Percentiles rank a stretch among this genome's conserved stretches.
These are phyloP conservation scores for Takashimella tepidaria DNA, from an alignment of 1,284 basidiomycete genomes.

Conservation along the genomic window DNA sequence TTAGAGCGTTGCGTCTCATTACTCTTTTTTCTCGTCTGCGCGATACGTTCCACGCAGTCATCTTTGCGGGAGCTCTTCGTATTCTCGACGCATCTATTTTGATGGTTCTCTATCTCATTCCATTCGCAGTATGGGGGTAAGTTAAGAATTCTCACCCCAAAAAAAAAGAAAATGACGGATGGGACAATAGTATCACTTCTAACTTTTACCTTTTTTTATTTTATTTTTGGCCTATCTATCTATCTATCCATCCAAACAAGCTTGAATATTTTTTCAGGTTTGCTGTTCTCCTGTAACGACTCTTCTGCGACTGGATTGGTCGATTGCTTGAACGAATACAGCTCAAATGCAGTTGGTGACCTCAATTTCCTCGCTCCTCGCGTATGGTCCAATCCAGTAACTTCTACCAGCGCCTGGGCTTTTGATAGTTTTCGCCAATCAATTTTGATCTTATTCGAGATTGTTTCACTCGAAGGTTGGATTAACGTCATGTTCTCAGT, in stretches of 20 bases:
- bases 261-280: slow-evolving; percentile 84
- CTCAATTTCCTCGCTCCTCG: slow-evolving; percentile 70
- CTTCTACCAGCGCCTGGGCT: slow-evolving; percentile 68
- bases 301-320: slow-evolving; percentile 53
- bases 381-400: slow-evolving; percentile 80
- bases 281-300: slow-evolving; percentile 85
- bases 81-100: slow-evolving; percentile 88
- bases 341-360: slow-evolving; percentile 50
- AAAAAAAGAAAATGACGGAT: background rate
- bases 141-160: slow-evolving; percentile 5
- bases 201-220: background rate
- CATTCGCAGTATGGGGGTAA: slow-evolving; percentile 90
- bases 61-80: slow-evolving; percentile 78
- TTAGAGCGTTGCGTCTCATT: slow-evolving; percentile 83
- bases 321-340: slow-evolving; percentile 74
- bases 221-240: too few relatives aligned
- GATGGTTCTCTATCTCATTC: slow-evolving; percentile 93
- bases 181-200: background rate
- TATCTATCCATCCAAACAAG: too few relatives aligned
- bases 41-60: slow-evolving; percentile 82
- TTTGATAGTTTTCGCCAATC: slow-evolving; percentile 86
- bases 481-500: slow-evolving; percentile 81
- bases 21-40: slow-evolving; percentile 83
- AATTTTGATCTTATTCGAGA: slow-evolving; percentile 91
- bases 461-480: slow-evolving; percentile 95